phyloP scores from a whole-genome alignment of 2,329 filamentous ascomycete genomes.

The Pseudogymnoascus destructans region DNA sequence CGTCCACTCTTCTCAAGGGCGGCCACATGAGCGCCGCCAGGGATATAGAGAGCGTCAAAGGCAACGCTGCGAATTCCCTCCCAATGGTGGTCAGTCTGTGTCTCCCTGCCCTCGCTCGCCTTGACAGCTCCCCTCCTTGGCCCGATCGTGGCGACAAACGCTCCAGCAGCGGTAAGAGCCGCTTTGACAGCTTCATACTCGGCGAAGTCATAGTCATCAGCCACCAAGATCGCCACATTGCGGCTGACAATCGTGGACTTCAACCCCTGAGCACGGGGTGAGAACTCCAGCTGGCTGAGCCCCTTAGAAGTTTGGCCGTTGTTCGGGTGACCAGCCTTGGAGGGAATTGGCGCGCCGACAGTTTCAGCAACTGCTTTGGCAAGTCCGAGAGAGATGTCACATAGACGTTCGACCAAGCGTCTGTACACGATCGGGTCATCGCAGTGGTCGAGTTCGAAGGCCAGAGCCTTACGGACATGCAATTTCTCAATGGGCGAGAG shows the following conservation, averaged over 20 bases:
- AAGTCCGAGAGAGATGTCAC: constrained; percentile 59
- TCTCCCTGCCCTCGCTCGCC: constrained; percentile 31
- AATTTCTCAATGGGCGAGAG: constrained; percentile 51
- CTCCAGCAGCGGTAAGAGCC: constrained; percentile 47
- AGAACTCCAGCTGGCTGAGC: constrained; percentile 56
- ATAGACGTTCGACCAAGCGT: constrained; percentile 51
- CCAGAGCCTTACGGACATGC: constrained; percentile 47
- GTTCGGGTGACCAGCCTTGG: constrained; percentile 41
- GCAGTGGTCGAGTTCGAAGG: constrained; percentile 69
- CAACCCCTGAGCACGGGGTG: constrained; percentile 33
- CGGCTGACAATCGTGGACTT: constrained; percentile 57
- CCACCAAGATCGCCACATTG: constrained; percentile 61
- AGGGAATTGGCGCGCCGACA: constrained; percentile 50
- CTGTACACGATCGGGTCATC: constrained; percentile 67
- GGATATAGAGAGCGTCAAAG: constrained; percentile 69
- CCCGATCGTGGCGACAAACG: constrained; percentile 61
- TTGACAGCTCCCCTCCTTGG: constrained; percentile 53
- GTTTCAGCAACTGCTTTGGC: constrained; percentile 56
- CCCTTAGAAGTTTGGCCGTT: constrained; percentile 54
- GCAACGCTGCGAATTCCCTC: constrained; percentile 69
- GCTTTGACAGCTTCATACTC: constrained; percentile 53
- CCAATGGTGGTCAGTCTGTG: constrained; percentile 63
- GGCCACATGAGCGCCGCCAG: constrained; percentile 52
- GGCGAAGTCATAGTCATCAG: constrained; percentile 59
- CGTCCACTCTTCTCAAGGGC: constrained; percentile 57